Percentiles rank a stretch among this genome's conserved stretches.
Evolutionary conservation across 257 asterid genomes (phyloP).

Genomic region (Plectranthus barbatus): DNA sequence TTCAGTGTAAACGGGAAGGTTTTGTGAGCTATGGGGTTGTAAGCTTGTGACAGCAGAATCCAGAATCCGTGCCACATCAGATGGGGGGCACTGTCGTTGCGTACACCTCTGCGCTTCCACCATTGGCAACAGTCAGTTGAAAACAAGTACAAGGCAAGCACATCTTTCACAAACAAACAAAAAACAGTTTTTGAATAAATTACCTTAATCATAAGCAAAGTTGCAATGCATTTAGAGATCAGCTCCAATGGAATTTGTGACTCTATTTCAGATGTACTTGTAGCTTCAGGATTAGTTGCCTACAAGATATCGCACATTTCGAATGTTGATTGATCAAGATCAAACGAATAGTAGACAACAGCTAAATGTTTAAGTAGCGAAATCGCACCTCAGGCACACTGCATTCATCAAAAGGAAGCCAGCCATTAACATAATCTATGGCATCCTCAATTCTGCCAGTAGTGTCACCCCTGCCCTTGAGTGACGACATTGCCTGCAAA

Average conservation of each 20-base stretch:
- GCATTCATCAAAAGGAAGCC: constrained; percentile 30
- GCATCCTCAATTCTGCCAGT: constrained; percentile 67
- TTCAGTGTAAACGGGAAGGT: constrained; percentile 70
- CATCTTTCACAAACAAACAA: too few species aligned
- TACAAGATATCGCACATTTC: too few species aligned
- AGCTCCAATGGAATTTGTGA: constrained; percentile 66
- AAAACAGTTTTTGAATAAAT: too few species aligned
- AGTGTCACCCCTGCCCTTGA: constrained; percentile 38
- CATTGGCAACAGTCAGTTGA: not conserved
- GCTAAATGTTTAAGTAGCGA: too few species aligned
- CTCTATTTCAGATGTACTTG: constrained; percentile 38
- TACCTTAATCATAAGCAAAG: constrained; percentile 87
- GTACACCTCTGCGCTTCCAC: constrained; percentile 85
- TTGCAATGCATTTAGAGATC: constrained; percentile 70
- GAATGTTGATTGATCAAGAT: too few species aligned
- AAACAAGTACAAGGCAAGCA: too few species aligned
- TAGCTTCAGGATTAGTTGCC: constrained; percentile 44
- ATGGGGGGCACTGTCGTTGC: constrained; percentile 89
- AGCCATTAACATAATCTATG: constrained; percentile 43
- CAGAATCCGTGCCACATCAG: constrained; percentile 75
- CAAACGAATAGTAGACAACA: too few species aligned
- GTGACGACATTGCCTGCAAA: constrained; percentile 74
- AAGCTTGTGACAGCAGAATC: constrained; percentile 82
- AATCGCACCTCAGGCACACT: constrained; percentile 33
- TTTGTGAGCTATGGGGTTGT: constrained; percentile 71